phyloP scores from a whole-genome alignment of 352 stramenopile genomes.

The Phytophthora palmivora region DNA sequence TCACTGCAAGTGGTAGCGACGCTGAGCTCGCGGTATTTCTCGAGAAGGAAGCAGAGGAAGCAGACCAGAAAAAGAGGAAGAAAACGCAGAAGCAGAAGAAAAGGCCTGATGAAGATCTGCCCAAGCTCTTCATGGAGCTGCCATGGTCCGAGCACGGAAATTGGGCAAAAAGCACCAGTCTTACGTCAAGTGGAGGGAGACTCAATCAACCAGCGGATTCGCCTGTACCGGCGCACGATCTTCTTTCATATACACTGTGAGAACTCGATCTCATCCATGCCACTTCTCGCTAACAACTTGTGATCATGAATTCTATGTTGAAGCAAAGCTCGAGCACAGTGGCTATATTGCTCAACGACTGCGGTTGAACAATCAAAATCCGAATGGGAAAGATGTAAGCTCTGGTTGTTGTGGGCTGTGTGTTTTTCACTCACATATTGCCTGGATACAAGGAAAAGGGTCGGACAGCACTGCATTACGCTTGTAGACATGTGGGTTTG shows the following conservation, averaged over 20 bases:
- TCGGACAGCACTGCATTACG: conserved; percentile 76
- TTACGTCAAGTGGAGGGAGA: conserved; percentile 78
- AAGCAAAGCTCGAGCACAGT: conserved; percentile 77
- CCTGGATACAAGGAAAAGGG: conserved; percentile 68
- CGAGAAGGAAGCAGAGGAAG: conserved; percentile 50
- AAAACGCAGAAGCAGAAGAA: conserved; percentile 31
- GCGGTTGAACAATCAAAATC: conserved; percentile 70
- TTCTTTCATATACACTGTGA: conserved; percentile 84
- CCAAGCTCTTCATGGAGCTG: conserved; percentile 81
- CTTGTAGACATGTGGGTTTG: conserved; percentile 51
- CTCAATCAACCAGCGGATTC: conserved; percentile 69
- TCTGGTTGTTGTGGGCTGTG: not conserved
- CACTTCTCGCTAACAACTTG: not conserved
- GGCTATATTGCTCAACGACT: conserved; percentile 68
- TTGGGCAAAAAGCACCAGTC: conserved; percentile 66
- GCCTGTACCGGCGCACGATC: conserved; percentile 72
- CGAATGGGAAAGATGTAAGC: conserved; percentile 76
- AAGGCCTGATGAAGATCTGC: conserved; percentile 40
- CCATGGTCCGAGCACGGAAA: conserved; percentile 66
- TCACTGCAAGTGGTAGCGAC: conserved; percentile 38
- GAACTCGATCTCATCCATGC: not conserved
- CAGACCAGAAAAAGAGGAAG: conserved; percentile 44
- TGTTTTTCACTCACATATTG: not conserved
- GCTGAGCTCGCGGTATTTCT: conserved; percentile 64
- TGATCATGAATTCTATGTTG: conserved; percentile 1